Conservation (phyloP, 2,329 filamentous ascomycete species). For the Knufia fluminis region DNA sequence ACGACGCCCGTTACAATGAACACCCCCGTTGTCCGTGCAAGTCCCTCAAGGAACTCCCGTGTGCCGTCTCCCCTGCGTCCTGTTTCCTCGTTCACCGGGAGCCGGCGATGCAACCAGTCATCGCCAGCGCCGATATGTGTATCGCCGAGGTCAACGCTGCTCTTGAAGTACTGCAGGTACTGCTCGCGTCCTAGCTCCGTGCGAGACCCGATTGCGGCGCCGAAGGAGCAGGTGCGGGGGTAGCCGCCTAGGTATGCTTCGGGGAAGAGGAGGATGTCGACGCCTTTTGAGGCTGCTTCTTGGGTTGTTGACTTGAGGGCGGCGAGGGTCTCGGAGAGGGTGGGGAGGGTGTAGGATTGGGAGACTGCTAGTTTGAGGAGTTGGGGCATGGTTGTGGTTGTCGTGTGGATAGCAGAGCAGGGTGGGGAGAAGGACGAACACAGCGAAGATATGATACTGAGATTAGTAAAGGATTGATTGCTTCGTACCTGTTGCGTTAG, state of each 20-base stretch:
- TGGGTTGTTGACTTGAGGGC: slow-evolving; percentile 56
- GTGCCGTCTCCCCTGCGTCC: slow-evolving; percentile 63
- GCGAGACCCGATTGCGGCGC: slow-evolving; percentile 62
- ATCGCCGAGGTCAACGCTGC: slow-evolving; percentile 76
- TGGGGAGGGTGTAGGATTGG: slow-evolving; percentile 37
- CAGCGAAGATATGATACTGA: no score
- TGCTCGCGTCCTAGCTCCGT: slow-evolving; percentile 65
- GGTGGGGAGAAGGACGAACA: no score
- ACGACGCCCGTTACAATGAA: slow-evolving; percentile 74
- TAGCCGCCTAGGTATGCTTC: slow-evolving; percentile 91
- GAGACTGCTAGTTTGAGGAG: slow-evolving; percentile 37
- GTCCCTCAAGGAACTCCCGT: slow-evolving; percentile 65
- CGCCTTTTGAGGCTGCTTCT: slow-evolving; percentile 50
- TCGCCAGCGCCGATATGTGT: slow-evolving; percentile 60
- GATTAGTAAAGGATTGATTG: no score
- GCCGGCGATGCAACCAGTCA: slow-evolving; percentile 58
- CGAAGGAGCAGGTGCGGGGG: slow-evolving; percentile 71
- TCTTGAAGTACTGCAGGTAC: slow-evolving; percentile 69
- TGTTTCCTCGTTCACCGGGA: slow-evolving; percentile 42
- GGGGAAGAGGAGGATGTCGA: slow-evolving; percentile 73
- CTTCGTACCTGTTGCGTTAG: no score
- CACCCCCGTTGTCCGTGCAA: slow-evolving; percentile 68
- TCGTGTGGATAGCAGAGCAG: background rate
- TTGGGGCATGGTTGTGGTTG: slow-evolving; percentile 29
- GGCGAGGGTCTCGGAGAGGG: slow-evolving; percentile 49